A percentile compares a stretch with the other conserved stretches of the same genome.
These are phyloP conservation scores for Dichotomocladium elegans DNA, from an alignment of 371 early-diverging fungal genomes.

Conservation along the genomic window DNA sequence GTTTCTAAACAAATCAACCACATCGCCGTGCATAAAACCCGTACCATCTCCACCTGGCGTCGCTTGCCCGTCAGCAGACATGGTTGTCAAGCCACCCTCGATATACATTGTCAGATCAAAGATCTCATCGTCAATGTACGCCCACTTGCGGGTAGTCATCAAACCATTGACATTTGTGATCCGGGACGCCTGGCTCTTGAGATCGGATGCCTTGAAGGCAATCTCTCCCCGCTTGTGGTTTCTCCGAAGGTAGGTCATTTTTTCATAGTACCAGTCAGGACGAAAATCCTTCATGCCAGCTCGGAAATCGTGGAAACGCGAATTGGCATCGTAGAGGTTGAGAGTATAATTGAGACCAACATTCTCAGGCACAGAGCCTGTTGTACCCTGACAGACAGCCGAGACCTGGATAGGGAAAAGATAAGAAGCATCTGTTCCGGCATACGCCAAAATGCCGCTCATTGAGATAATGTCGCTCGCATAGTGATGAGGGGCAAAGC, in stretches of 20 bases:
- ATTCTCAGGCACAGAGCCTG: constrained; percentile 14
- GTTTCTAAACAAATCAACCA: constrained; percentile 57
- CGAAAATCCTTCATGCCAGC: constrained; percentile 20
- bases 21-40: constrained; percentile 36
- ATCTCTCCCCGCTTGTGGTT: constrained; percentile 43
- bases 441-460: constrained; percentile 51
- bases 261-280: constrained; percentile 47
- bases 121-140: constrained; percentile 53
- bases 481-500: constrained; percentile 52
- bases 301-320: constrained; percentile 38
- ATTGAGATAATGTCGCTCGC: constrained; percentile 39
- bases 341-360: constrained; percentile 20
- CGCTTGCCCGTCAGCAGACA: constrained; percentile 11
- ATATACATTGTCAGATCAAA: constrained; percentile 61
- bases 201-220: constrained; percentile 27
- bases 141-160: constrained; percentile 38
- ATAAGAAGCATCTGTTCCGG: constrained; percentile 55
- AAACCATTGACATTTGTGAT: constrained; percentile 21
- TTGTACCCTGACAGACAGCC: constrained; percentile 22
- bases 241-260: constrained; percentile 42
- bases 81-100: constrained; percentile 17
- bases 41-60: constrained; percentile 26
- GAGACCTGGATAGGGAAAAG: constrained; percentile 71
- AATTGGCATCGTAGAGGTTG: constrained; percentile 22
- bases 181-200: constrained; percentile 24